Base-by-base conservation (phyloP, 2,329 filamentous ascomycete species). In the Falciphora oryzae region DNA sequence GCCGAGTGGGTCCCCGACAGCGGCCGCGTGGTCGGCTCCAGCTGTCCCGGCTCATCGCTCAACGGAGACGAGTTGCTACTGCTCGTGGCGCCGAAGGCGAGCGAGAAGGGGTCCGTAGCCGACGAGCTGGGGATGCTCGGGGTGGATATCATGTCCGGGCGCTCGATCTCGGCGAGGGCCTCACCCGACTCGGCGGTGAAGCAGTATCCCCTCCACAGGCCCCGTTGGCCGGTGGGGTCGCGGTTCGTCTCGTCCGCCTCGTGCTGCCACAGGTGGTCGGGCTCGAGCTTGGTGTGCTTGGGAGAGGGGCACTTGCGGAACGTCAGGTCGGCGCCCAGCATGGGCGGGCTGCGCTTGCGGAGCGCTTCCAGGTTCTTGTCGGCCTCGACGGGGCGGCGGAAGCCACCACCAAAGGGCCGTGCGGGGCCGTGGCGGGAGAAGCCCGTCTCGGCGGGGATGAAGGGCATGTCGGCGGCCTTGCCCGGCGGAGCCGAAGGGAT, bases 291-390 rank as follows among this genome's bases (percentile, higher is more conserved):
- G 22, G 93, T 96, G 64, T 88, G 85, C 74, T 94, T 89, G 7
- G 94, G 94, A 31, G 93, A 97, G 13, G 84, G 82, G 73, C 92
- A 97, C 73, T 85, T 85, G 44, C 92, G 91, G 74, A 97, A 96
- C 31, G 83, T 80, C 64, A 98, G 84, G 69, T 96, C 90, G 65
- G 81, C 79, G 65, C 94, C 94, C 14, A 97, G 85, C 93, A 98
- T 96, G 13, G 94, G 94, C 57, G 94, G 94, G 66, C 87, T 87
- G 50, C 67, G 63, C 27, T 69, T 72, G 28, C 81, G 81, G 78
- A 86, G 84, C 31, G 81, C 79, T 66, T 81, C 78, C 56, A 85
- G 69, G 61, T 73, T 73, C 25, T 71, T 69, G 59, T 77, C 75
- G 70, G 82, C 79, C 28, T 79, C 80, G 68, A 83, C 77, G 65